Base-by-base conservation (phyloP, 345 rosid genomes). In the Hibiscus mutabilis region DNA sequence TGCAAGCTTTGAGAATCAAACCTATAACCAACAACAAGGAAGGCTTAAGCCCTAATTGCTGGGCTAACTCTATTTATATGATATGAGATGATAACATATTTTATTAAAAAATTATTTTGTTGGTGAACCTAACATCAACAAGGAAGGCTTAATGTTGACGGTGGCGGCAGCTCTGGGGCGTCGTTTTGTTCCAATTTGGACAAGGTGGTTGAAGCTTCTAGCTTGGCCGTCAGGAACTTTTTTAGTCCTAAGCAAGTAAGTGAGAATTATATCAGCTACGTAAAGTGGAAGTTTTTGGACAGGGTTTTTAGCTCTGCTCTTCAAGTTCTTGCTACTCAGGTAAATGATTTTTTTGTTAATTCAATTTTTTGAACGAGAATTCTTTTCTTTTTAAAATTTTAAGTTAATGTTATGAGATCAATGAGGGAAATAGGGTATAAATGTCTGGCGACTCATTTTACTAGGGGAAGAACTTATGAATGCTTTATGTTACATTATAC, bases 261-360 rank as follows among this genome's bases (percentile, higher is more conserved):
- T 11, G 81, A 82, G 21, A 81, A 80, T 64, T 90, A 93, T 61
- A 56, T 90, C 77, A 80, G 79, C 16, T 93, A 86, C 74, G 96
- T 93, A 8, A 89, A 93, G 77, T 93, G 98, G 98, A 93, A 93
- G 84, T 74, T 93, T 33, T 81, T 90, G 79, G 96, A 92, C 79
- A 82, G 98, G 53, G 89, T 92, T 72, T 93, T 85, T 81, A 93
- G 98, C 89, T 90, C 97, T 22, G 90, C 93, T 29, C 77, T 90
- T 8, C 98, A 90, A 72, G 97, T 93, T 83, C 91, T 93, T 81
- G 98, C 97, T 67, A 93, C 97, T 80, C 98, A 90, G 93, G 98
- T 92, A 49, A 49, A 49, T 49, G 19, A 3, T 15, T 16, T 49
- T 49, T 47, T 16, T 7, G 8, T 53, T 47, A 15, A 8, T 66